Conservation (phyloP, 2,329 filamentous ascomycete species). For the Epichloe scottii region DNA sequence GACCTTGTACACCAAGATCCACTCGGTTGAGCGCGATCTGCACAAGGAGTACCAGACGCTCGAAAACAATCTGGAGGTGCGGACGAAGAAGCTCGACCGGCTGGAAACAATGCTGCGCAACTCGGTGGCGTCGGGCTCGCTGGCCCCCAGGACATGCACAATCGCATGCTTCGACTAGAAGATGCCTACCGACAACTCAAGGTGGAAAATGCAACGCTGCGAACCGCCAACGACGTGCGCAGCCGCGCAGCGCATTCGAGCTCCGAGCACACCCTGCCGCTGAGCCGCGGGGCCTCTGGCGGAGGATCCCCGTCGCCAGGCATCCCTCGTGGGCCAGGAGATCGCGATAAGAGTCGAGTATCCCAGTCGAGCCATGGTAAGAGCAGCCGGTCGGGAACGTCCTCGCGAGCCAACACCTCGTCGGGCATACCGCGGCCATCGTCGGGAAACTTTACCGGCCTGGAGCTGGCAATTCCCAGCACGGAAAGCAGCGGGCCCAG, state of each 20-base stretch:
- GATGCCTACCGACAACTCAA: constrained; percentile 51
- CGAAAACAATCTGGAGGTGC: constrained; percentile 66
- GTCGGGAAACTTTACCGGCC: constrained; percentile 11
- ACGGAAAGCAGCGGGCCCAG: constrained; percentile 10
- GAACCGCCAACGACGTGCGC: constrained; percentile 47
- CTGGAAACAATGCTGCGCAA: constrained; percentile 70
- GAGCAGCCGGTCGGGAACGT: constrained; percentile 17
- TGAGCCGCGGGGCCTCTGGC: constrained; percentile 15
- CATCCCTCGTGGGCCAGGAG: constrained; percentile 37
- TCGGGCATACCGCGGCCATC: constrained; percentile 16
- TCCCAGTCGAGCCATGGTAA: constrained; percentile 18
- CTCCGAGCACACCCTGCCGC: constrained; percentile 19
- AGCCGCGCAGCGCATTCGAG: constrained; percentile 33
- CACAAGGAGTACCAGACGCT: constrained; percentile 81
- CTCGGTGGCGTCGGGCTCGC: constrained; percentile 38
- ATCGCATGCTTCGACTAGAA: constrained; percentile 40
- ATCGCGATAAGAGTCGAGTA: constrained; percentile 31
- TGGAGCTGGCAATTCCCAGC: constrained; percentile 17
- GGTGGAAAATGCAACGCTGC: constrained; percentile 57
- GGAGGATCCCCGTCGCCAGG: constrained; percentile 39
- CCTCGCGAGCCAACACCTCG: constrained; percentile 19
- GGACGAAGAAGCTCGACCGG: constrained; percentile 75
- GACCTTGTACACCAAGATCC: constrained; percentile 68
- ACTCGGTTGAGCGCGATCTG: constrained; percentile 77
- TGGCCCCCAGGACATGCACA: constrained; percentile 31